Evolutionary conservation across 2,329 filamentous ascomycete genomes (phyloP).

Genomic region (Myriosclerotinia scirpicola): DNA sequence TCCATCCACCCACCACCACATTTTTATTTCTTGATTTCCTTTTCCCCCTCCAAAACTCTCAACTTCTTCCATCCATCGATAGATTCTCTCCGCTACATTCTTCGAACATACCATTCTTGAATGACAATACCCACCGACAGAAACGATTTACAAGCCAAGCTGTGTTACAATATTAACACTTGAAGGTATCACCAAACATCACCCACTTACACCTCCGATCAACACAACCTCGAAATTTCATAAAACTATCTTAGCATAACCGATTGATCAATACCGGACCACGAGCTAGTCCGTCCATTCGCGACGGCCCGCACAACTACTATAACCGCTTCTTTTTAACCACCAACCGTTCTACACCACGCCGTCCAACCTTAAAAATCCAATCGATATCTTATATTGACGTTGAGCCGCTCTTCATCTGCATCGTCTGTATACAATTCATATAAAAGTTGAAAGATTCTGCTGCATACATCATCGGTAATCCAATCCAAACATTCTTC

Average conservation of each 20-base stretch:
- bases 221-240: slow-evolving; percentile 2
- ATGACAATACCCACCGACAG: neutral
- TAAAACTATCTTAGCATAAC: slow-evolving; percentile 6
- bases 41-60: neutral
- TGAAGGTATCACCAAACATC: slow-evolving; percentile 1
- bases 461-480: slow-evolving; percentile 6
- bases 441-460: neutral
- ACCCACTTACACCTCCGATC: slow-evolving; percentile 8
- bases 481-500: slow-evolving; percentile 16
- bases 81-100: slow-evolving; percentile 4
- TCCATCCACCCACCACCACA: neutral
- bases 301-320: slow-evolving; percentile 22
- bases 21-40: slow-evolving; percentile 15
- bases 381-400: slow-evolving; percentile 15
- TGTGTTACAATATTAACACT: neutral
- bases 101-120: neutral
- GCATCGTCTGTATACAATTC: slow-evolving; percentile 1
- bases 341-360: slow-evolving; percentile 3
- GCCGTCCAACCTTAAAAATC: slow-evolving; percentile 1
- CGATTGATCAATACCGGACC: slow-evolving; percentile 19
- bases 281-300: slow-evolving; percentile 6
- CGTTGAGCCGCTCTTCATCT: neutral
- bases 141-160: neutral
- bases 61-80: neutral
- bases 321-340: neutral